Percentiles rank a stretch among this genome's conserved stretches.
Conservation (phyloP, 169 alveolate species). For the Cryptosporidium canis region DNA sequence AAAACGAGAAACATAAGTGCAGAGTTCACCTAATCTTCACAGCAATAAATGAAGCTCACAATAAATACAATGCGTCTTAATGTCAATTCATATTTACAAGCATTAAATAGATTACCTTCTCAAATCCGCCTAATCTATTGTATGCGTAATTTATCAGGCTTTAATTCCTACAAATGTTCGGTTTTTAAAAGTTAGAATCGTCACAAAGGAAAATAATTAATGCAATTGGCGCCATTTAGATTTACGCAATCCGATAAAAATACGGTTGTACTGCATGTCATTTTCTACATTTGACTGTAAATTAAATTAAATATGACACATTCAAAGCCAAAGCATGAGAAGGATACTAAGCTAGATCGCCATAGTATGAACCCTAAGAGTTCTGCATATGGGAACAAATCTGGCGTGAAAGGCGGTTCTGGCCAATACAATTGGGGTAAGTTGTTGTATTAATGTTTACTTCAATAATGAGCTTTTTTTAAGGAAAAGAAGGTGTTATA, state of each 20-base stretch:
- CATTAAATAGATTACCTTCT: not conserved
- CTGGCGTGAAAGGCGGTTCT: slow-evolving; percentile 64
- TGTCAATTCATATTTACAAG: not conserved
- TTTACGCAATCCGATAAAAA: not conserved
- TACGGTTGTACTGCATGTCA: slow-evolving; percentile 1
- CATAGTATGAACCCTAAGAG: slow-evolving; percentile 62
- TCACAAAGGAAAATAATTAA: not conserved
- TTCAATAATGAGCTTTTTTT: not conserved
- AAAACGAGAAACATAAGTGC: slow-evolving; percentile 58
- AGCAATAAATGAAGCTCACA: slow-evolving; percentile 78
- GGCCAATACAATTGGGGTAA: slow-evolving; percentile 72
- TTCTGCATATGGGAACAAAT: slow-evolving; percentile 64
- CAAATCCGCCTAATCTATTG: not conserved
- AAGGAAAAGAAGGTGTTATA: slow-evolving; percentile 13
- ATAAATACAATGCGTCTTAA: not conserved
- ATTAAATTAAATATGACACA: slow-evolving; percentile 5
- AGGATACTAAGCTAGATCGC: slow-evolving; percentile 62
- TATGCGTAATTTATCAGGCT: not conserved
- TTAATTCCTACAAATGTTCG: not conserved
- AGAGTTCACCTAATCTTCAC: slow-evolving; percentile 76
- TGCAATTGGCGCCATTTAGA: slow-evolving; percentile 4
- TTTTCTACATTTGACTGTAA: not conserved
- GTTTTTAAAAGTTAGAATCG: not conserved
- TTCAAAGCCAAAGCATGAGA: slow-evolving; percentile 16
- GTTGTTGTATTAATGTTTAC: not conserved